Conservation (phyloP, 1,139 yeast genomes). For the Yamadazyma sp. region DNA sequence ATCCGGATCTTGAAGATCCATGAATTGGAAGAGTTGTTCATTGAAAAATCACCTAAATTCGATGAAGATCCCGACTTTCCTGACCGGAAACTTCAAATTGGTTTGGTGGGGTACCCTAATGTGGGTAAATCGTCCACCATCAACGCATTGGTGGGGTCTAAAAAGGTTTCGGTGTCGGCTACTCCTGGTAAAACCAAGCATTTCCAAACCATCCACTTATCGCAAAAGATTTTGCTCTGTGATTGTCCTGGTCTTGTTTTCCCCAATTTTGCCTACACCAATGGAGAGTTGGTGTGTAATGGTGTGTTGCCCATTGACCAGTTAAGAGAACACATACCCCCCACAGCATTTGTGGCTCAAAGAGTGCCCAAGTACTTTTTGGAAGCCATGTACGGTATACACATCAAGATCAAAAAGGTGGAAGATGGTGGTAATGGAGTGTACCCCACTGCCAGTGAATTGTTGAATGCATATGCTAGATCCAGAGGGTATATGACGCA, state of each 20-base stretch:
- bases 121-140: slow-evolving; percentile 97
- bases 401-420: slow-evolving; percentile 67
- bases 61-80: slow-evolving; percentile 52
- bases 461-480: slow-evolving; percentile 89
- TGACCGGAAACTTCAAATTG: slow-evolving; percentile 76
- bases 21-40: slow-evolving; percentile 78
- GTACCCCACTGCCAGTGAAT: slow-evolving; percentile 82
- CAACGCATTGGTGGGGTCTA: slow-evolving; percentile 92
- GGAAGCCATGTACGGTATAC: slow-evolving; percentile 93
- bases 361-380: slow-evolving; percentile 85
- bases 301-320: slow-evolving; percentile 99
- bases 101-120: slow-evolving; percentile 94
- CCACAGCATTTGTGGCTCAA: slow-evolving; percentile 79
- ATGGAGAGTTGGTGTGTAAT: slow-evolving; percentile 94
- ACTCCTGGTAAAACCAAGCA: slow-evolving; percentile 99
- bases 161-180: slow-evolving; percentile 94
- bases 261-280: slow-evolving; percentile 95
- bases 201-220: slow-evolving; percentile 90
- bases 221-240: slow-evolving; percentile 81
- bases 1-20: slow-evolving; percentile 76
- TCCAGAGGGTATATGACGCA: slow-evolving; percentile 98
- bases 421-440: slow-evolving; percentile 89
- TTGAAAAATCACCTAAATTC: slow-evolving; percentile 77
- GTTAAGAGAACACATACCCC: slow-evolving; percentile 91
- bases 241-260: slow-evolving; percentile 99